phyloP scores from a whole-genome alignment of 257 asterid genomes.

The Fraxinus quadrangulata region DNA sequence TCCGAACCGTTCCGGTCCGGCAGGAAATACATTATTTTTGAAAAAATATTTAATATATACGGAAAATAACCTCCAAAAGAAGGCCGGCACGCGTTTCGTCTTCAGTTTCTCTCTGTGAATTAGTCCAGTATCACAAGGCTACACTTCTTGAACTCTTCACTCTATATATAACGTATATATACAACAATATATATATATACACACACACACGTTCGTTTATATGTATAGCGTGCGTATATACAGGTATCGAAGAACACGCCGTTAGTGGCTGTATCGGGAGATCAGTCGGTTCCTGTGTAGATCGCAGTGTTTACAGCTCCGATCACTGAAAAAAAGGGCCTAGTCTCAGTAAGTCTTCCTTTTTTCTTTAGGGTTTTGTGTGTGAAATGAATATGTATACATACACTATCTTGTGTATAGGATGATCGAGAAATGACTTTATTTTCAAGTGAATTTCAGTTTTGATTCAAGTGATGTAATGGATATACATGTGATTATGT shows the following conservation, averaged over 20 bases:
- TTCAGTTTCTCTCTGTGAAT: background rate
- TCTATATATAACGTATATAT: background rate
- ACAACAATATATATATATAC: background rate
- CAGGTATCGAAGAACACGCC: background rate
- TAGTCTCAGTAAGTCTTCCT: slow-evolving; percentile 19
- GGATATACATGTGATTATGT: background rate
- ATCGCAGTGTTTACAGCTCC: slow-evolving; percentile 15
- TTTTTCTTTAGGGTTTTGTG: background rate
- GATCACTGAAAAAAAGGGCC: background rate
- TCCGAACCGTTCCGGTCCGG: background rate
- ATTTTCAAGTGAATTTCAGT: background rate
- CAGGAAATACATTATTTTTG: background rate
- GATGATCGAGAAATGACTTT: slow-evolving; percentile 6
- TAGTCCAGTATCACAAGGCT: background rate
- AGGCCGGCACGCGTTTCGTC: background rate
- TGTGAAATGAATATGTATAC: background rate
- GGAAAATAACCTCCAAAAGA: background rate
- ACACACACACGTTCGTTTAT: background rate
- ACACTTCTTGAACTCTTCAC: background rate
- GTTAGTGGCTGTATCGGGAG: background rate
- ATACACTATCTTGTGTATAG: background rate
- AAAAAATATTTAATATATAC: background rate
- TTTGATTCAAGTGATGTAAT: background rate
- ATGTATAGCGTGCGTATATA: background rate
- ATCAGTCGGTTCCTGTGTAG: slow-evolving; percentile 10